phyloP scores from a whole-genome alignment of 2,329 filamentous ascomycete genomes.

The Exserohilum turcica region DNA sequence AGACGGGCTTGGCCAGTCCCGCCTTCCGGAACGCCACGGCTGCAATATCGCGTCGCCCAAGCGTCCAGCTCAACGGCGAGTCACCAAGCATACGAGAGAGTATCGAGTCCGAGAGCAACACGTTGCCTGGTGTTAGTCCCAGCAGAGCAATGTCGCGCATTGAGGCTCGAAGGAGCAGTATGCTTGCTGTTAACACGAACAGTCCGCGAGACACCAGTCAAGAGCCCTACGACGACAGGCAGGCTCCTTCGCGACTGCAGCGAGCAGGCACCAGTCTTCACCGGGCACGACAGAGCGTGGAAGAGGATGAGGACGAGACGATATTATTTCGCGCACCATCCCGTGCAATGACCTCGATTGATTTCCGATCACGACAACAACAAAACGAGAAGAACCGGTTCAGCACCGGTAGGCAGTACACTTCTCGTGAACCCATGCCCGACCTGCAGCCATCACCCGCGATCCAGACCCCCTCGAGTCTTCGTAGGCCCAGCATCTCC shows the following conservation, averaged over 20 bases:
- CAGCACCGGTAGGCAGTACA: conserved; percentile 41
- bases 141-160: conserved; percentile 51
- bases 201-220: conserved; percentile 39
- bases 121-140: conserved; percentile 37
- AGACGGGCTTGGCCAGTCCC: conserved; percentile 37
- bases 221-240: conserved; percentile 30
- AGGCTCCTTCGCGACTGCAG: conserved; percentile 37
- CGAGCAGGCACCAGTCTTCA: conserved; percentile 48
- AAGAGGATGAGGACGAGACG: conserved; percentile 45
- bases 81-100: conserved; percentile 40
- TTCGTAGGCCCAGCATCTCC: conserved; percentile 40
- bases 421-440: conserved; percentile 46
- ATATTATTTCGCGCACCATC: conserved; percentile 53
- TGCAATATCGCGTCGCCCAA: conserved; percentile 39
- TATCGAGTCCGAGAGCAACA: conserved; percentile 45
- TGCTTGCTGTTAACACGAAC: conserved; percentile 23
- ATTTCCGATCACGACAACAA: conserved; percentile 48
- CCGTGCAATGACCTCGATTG: conserved; percentile 52
- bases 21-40: conserved; percentile 34
- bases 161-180: conserved; percentile 51
- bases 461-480: conserved; percentile 32
- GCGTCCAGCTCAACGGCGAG: conserved; percentile 45
- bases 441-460: conserved; percentile 41
- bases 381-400: conserved; percentile 29
- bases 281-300: conserved; percentile 41